Base-by-base conservation (phyloP, 345 rosid species). In the Eucalyptus pauciflora region DNA sequence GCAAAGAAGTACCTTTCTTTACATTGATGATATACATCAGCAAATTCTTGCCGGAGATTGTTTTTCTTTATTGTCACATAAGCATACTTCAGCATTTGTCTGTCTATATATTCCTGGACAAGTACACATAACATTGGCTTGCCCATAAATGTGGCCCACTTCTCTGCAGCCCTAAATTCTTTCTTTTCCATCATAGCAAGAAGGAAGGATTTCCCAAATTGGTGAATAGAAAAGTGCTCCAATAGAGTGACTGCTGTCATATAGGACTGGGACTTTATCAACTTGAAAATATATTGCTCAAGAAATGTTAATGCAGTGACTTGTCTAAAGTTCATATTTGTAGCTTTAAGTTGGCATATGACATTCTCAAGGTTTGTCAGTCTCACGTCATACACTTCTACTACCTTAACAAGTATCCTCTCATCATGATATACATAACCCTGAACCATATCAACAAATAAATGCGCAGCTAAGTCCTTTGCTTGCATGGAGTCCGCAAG, bases 131-230 rank as follows among this genome's bases (percentile, higher is more conserved):
- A 90, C 96, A 96, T 93, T 62, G 96, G 91, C 90, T 93, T 94
- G 86, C 99, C 99, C 96, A 97, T 95, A 94, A 95, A 95, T 33
- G 94, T 94, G 62, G 99, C 98, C 98, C 98, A 98, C 90, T 92
- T 97, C 93, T 97, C 99, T 43, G 99, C 98, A 85, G 99, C 97
- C 93, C 88, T 91, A 89, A 91, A 93, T 88, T 97, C 95, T 88
- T 93, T 94, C 37, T 94, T 95, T 88, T 95, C 94, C 92, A 98
- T 88, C 98, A 98, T 95, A 90, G 95, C 91, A 67, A 93, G 91
- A 46, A 98, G 95, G 89, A 98, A 96, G 37, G 97, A 88, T 89
- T 95, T 90, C 87, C 99, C 98, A 89, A 94, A 94, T 64, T 95
- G 94, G 22, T 95, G 94, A 56, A 98, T 93, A 25, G 98, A 93